Conservation (phyloP, 805 yeast species). For the Candida ulmi region DNA sequence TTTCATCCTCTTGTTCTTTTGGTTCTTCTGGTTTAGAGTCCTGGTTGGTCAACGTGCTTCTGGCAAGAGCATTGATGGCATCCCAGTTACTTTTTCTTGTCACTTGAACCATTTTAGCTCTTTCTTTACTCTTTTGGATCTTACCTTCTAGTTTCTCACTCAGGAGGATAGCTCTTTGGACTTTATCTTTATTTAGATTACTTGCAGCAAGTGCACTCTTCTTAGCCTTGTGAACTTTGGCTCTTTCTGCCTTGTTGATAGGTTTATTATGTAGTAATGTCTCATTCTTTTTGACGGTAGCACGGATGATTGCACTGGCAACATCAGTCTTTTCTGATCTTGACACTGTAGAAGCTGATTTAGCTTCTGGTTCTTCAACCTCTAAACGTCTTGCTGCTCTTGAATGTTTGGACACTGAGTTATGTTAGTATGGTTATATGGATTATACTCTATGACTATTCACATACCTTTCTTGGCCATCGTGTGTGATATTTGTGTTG, state of each 20-base stretch:
- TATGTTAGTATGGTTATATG: not conserved
- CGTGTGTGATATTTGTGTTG: not conserved
- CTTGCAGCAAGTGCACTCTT: conserved; percentile 24
- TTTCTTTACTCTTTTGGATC: conserved; percentile 56
- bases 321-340: conserved; percentile 56
- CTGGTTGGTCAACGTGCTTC: conserved; percentile 9
- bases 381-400: conserved; percentile 75
- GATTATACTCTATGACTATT: no score
- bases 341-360: conserved; percentile 46
- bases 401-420: conserved; percentile 54
- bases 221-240: conserved; percentile 23
- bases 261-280: conserved; percentile 48
- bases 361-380: conserved; percentile 39
- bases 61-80: conserved; percentile 46
- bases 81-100: conserved; percentile 75
- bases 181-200: conserved; percentile 29
- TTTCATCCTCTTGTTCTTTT: conserved; percentile 16
- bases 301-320: conserved; percentile 60
- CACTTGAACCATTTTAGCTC: conserved; percentile 56
- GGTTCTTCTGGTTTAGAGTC: not conserved
- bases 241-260: conserved; percentile 33
- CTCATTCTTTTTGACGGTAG: conserved; percentile 61
- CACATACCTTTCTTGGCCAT: conserved; percentile 25
- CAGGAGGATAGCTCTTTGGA: conserved; percentile 45
- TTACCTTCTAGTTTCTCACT: conserved; percentile 55